phyloP scores from a whole-genome alignment of 192 early-diverging fungal species.

The Gamsiella multidivaricata region DNA sequence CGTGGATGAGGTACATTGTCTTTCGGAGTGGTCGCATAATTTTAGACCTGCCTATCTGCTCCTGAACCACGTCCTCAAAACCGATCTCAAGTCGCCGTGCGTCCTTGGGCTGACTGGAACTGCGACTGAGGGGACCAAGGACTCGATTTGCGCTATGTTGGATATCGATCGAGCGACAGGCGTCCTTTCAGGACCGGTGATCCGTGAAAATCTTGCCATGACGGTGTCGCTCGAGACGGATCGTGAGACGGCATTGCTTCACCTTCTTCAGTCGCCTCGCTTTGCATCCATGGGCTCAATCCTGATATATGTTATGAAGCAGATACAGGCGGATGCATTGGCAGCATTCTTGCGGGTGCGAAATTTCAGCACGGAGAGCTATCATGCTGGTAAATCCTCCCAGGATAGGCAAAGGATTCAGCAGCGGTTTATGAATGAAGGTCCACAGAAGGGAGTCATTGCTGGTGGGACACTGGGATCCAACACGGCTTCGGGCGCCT shows the following conservation, averaged over 20 bases:
- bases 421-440: slow-evolving; percentile 67
- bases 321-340: slow-evolving; percentile 74
- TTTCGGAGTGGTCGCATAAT: slow-evolving; percentile 89
- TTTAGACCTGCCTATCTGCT: slow-evolving; percentile 80
- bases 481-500: slow-evolving; percentile 3
- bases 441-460: slow-evolving; percentile 17
- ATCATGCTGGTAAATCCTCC: slow-evolving; percentile 78
- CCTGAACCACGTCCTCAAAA: slow-evolving; percentile 60
- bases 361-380: slow-evolving; percentile 75
- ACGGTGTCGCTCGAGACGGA: slow-evolving; percentile 61
- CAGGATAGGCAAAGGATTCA: slow-evolving; percentile 73
- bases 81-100: slow-evolving; percentile 58
- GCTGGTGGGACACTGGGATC: not conserved
- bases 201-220: slow-evolving; percentile 73
- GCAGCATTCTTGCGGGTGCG: slow-evolving; percentile 75
- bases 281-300: slow-evolving; percentile 68
- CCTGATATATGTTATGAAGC: slow-evolving; percentile 74
- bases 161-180: slow-evolving; percentile 58
- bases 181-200: slow-evolving; percentile 61
- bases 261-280: slow-evolving; percentile 60
- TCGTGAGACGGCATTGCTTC: slow-evolving; percentile 66
- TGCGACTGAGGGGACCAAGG: slow-evolving; percentile 66
- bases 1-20: slow-evolving; percentile 87
- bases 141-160: slow-evolving; percentile 70
- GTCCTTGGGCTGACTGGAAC: slow-evolving; percentile 83